phyloP scores from a whole-genome alignment of 176 grass and related monocot species.

The Pontederia crassipes region DNA sequence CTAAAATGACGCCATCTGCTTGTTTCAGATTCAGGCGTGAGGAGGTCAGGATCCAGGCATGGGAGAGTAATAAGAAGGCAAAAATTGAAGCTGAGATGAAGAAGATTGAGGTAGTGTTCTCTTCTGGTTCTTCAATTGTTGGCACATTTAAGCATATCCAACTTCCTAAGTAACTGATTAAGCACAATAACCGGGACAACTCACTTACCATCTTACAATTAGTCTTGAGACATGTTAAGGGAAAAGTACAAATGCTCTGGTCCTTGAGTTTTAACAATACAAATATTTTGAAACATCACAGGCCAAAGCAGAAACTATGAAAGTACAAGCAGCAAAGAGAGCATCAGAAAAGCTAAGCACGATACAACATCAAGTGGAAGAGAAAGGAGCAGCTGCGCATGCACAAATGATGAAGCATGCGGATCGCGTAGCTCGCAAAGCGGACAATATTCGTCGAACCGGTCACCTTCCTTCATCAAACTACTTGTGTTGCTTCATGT shows the following conservation, averaged over 20 bases:
- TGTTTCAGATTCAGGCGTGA: slow-evolving; percentile 68
- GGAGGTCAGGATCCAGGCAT: slow-evolving; percentile 87
- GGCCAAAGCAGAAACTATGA: slow-evolving; percentile 62
- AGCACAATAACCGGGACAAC: too few species aligned
- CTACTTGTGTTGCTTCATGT: slow-evolving; percentile 37
- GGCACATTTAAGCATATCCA: too few species aligned
- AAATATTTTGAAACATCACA: slow-evolving; percentile 15
- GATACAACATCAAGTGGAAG: slow-evolving; percentile 33
- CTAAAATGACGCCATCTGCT: background rate
- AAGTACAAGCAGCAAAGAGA: slow-evolving; percentile 39
- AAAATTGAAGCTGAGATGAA: slow-evolving; percentile 71
- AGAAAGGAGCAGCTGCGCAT: slow-evolving; percentile 54
- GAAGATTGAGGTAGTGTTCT: slow-evolving; percentile 55
- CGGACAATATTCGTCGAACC: slow-evolving; percentile 53
- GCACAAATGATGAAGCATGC: slow-evolving; percentile 60
- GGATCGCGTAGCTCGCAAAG: slow-evolving; percentile 44
- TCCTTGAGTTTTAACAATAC: background rate
- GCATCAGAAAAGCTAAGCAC: slow-evolving; percentile 65
- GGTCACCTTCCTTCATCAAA: slow-evolving; percentile 48
- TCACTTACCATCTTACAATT: too few species aligned
- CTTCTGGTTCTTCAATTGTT: background rate
- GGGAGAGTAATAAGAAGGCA: slow-evolving; percentile 49
- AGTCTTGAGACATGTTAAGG: background rate
- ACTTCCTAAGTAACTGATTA: too few species aligned
- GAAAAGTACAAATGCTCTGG: background rate